phyloP scores from a whole-genome alignment of 306 rosid species.

The Vigna reflexopilosa region DNA sequence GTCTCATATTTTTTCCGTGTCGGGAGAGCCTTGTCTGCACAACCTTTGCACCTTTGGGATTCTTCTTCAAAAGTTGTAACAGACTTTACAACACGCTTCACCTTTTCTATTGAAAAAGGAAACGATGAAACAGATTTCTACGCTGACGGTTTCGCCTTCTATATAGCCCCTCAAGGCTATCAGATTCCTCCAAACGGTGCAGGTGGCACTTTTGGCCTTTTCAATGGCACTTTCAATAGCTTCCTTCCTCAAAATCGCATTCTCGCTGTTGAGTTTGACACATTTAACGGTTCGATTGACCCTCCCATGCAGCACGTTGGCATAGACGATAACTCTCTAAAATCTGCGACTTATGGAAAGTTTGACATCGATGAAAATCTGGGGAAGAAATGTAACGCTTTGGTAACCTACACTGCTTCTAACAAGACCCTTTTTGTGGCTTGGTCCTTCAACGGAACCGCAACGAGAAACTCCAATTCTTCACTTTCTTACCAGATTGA shows the following conservation, averaged over 20 bases:
- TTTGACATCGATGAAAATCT: constrained; percentile 39
- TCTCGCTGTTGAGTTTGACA: constrained; percentile 46
- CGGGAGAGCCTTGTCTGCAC: constrained; percentile 39
- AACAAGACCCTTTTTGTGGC: constrained; percentile 15
- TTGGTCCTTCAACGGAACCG: constrained; percentile 40
- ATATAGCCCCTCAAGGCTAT: constrained; percentile 34
- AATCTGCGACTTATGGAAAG: neutral
- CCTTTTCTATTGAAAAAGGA: constrained; percentile 22
- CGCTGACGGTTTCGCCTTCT: constrained; percentile 46
- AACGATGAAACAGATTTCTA: neutral
- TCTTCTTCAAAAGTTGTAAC: neutral
- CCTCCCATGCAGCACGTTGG: constrained; percentile 48
- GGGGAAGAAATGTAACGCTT: constrained; percentile 21
- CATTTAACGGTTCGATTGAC: constrained; percentile 21
- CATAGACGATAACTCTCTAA: constrained; percentile 41
- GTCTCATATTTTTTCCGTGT: constrained; percentile 37
- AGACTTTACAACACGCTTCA: constrained; percentile 40
- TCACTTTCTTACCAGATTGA: constrained; percentile 34
- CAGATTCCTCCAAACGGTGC: constrained; percentile 46
- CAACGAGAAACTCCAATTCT: neutral
- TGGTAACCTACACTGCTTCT: constrained; percentile 25
- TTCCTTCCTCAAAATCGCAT: constrained; percentile 27
- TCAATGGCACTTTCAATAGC: constrained; percentile 34
- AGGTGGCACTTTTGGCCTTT: constrained; percentile 42
- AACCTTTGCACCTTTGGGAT: constrained; percentile 41